These are phyloP conservation scores for Cercospora berteroae DNA, from an alignment of 2,329 filamentous ascomycete species.

Conservation along the genomic window DNA sequence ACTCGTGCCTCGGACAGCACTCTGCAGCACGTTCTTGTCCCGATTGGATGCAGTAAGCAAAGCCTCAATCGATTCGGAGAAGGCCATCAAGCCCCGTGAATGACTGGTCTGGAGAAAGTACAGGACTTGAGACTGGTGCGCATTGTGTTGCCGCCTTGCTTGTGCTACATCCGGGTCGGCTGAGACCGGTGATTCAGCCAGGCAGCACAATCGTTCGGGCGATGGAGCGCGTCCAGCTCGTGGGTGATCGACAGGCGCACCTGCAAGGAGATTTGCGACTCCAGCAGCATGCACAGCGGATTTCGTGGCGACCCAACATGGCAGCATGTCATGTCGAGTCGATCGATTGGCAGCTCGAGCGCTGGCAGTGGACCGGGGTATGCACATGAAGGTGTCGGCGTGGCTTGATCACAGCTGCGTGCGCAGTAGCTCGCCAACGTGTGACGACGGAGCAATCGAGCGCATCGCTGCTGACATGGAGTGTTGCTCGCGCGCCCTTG, in stretches of 20 bases:
- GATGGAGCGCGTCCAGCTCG: neutral
- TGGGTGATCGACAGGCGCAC: neutral
- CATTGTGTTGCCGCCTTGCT: neutral
- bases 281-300: neutral
- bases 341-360: slow-evolving; percentile 1
- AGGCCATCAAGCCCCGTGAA: too few relatives aligned
- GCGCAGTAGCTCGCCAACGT: neutral
- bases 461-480: neutral
- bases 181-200: neutral
- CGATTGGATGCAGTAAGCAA: neutral
- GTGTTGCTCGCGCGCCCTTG: neutral
- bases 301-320: neutral
- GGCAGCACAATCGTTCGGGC: neutral
- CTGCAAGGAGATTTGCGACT: neutral
- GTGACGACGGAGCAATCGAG: neutral
- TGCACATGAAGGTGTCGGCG: neutral
- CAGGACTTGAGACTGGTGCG: neutral
- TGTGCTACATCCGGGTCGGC: neutral
- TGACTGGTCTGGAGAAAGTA: too few relatives aligned
- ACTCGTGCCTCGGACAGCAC: neutral
- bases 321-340: neutral
- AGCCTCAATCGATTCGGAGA: neutral
- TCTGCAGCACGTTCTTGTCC: neutral
- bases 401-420: neutral
- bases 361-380: neutral